A percentile compares a stretch with the other conserved stretches of the same genome.
Conservation (phyloP, 2,329 filamentous ascomycete genomes). For the Phialophora expanda region DNA sequence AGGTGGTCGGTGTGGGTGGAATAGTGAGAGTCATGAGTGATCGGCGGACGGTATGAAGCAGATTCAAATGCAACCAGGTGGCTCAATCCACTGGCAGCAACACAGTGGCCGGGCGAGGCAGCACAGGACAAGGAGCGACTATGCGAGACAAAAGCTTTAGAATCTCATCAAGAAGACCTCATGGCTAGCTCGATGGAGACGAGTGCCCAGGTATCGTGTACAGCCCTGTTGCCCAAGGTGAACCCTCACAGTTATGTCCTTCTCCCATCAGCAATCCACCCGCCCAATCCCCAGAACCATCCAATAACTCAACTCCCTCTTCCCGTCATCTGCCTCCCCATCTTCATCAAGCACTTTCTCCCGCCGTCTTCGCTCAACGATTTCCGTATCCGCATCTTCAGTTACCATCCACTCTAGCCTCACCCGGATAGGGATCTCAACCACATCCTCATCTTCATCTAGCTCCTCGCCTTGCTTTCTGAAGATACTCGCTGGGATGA, state of each 20-base stretch:
- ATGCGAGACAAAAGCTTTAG: not conserved
- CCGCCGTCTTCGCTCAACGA: slow-evolving; percentile 44
- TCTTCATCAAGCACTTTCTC: slow-evolving; percentile 41
- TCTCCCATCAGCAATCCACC: slow-evolving; percentile 56
- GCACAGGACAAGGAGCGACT: not conserved
- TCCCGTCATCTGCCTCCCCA: slow-evolving; percentile 70
- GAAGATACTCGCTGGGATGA: slow-evolving; percentile 65
- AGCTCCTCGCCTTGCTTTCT: slow-evolving; percentile 41
- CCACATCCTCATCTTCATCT: slow-evolving; percentile 63
- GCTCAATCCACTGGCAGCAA: not conserved
- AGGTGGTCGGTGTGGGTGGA: slow-evolving; percentile 88
- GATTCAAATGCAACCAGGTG: not conserved
- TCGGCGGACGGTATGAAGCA: slow-evolving; percentile 78
- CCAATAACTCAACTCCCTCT: slow-evolving; percentile 93
- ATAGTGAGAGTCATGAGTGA: slow-evolving; percentile 97
- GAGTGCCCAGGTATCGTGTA: not conserved
- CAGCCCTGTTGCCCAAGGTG: not conserved
- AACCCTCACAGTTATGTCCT: not conserved
- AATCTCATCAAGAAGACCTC: not conserved
- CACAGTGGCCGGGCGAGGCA: not conserved
- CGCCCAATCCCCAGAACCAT: slow-evolving; percentile 86
- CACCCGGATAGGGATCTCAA: slow-evolving; percentile 95
- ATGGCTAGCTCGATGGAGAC: not conserved
- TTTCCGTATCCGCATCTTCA: slow-evolving; percentile 53
- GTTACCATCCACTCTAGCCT: slow-evolving; percentile 76